Percentiles rank a stretch among this genome's conserved stretches.
phyloP scores from a whole-genome alignment of 2,329 filamentous ascomycete genomes.

The Phoma sp. region DNA sequence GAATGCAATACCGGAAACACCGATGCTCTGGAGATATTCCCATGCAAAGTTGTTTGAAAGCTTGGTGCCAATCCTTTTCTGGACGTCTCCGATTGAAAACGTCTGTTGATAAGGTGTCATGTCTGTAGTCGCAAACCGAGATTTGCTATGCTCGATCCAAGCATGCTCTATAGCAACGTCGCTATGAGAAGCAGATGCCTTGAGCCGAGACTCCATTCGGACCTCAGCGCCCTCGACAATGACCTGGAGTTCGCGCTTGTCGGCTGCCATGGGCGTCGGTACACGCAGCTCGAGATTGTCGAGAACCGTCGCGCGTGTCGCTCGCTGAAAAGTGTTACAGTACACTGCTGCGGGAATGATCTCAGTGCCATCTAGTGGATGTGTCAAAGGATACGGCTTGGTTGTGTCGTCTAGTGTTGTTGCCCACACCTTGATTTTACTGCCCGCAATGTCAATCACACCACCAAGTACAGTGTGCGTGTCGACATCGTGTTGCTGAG shows the following conservation, averaged over 20 bases:
- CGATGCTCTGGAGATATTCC: constrained; percentile 51
- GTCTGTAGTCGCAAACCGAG: constrained; percentile 18
- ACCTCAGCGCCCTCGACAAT: constrained; percentile 41
- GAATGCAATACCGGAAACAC: constrained; percentile 53
- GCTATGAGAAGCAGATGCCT: constrained; percentile 4
- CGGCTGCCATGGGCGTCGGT: constrained; percentile 47
- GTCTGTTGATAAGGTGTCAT: constrained; percentile 13
- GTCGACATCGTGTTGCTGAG: constrained; percentile 22
- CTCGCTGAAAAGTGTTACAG: constrained; percentile 52
- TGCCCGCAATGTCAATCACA: constrained; percentile 18
- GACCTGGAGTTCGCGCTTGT: constrained; percentile 49
- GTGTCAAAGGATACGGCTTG: constrained; percentile 53
- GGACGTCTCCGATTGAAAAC: constrained; percentile 34
- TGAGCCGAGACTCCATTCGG: constrained; percentile 46
- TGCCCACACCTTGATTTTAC: constrained; percentile 24
- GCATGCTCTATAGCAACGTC: constrained; percentile 21
- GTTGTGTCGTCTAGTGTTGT: constrained; percentile 48
- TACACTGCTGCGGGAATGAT: constrained; percentile 55
- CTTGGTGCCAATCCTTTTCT: constrained; percentile 36
- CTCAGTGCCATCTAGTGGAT: constrained; percentile 53
- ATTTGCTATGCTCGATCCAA: constrained; percentile 48
- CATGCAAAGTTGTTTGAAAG: constrained; percentile 47
- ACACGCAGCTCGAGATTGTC: constrained; percentile 46
- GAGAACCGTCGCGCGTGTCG: constrained; percentile 38
- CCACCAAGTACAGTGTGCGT: constrained; percentile 27